phyloP scores from a whole-genome alignment of 495 filamentous ascomycete genomes.

The Aspergillus kassunensis region DNA sequence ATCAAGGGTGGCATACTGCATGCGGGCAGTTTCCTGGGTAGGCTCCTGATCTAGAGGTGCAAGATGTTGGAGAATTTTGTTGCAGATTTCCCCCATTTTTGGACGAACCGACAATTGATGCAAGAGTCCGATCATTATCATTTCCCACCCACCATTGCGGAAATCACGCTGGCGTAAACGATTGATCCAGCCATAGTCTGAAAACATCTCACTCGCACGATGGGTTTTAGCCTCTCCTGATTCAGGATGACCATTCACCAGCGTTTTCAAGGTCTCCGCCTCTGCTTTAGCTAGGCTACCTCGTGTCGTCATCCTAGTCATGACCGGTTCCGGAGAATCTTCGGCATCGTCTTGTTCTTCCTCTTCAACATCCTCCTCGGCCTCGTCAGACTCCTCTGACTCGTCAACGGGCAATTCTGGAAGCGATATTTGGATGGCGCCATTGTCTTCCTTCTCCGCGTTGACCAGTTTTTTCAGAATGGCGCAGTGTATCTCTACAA shows the following conservation, averaged over 20 bases:
- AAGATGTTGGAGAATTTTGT: slow-evolving; percentile 72
- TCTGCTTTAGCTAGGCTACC: slow-evolving; percentile 82
- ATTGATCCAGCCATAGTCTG: slow-evolving; percentile 74
- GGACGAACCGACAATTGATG: slow-evolving; percentile 76
- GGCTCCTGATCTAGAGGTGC: slow-evolving; percentile 73
- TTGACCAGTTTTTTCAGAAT: slow-evolving; percentile 84
- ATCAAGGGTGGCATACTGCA: slow-evolving; percentile 69
- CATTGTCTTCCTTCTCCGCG: slow-evolving; percentile 63
- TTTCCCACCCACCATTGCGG: slow-evolving; percentile 83
- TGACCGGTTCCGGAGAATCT: slow-evolving; percentile 59
- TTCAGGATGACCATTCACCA: slow-evolving; percentile 26
- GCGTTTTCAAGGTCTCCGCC: slow-evolving; percentile 58
- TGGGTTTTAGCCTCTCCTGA: slow-evolving; percentile 49
- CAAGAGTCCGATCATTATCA: slow-evolving; percentile 82
- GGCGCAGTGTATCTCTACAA: slow-evolving; percentile 88
- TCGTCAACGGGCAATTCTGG: slow-evolving; percentile 70
- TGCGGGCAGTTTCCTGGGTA: slow-evolving; percentile 63
- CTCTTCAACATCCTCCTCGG: slow-evolving; percentile 54
- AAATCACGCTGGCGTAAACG: slow-evolving; percentile 80
- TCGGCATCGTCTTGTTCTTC: slow-evolving; percentile 48
- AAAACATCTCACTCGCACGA: slow-evolving; percentile 72
- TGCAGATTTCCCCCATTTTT: slow-evolving; percentile 65
- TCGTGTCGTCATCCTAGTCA: slow-evolving; percentile 68
- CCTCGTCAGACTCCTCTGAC: slow-evolving; percentile 37
- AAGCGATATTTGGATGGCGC: slow-evolving; percentile 71